Evolutionary conservation across 2,329 filamentous ascomycete species (phyloP).

Genomic region (Golovinomyces cichoracearum): DNA sequence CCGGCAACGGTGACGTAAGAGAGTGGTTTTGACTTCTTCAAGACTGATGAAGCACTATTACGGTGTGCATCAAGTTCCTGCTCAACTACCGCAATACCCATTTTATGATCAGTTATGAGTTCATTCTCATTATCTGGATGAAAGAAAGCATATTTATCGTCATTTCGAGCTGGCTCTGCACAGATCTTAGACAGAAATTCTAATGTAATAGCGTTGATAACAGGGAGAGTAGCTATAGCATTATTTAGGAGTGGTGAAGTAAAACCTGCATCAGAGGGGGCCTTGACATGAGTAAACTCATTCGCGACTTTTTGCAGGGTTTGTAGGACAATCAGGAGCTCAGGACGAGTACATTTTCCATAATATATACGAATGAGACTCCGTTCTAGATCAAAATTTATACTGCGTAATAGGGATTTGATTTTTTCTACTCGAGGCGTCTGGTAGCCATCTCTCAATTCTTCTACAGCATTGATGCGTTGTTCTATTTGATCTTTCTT

Average conservation of each 20-base stretch:
- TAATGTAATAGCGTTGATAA: slow-evolving; percentile 46
- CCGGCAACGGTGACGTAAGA: slow-evolving; percentile 64
- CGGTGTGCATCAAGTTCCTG: slow-evolving; percentile 64
- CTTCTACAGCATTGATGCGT: slow-evolving; percentile 61
- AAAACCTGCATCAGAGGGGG: slow-evolving; percentile 44
- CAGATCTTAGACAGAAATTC: slow-evolving; percentile 68
- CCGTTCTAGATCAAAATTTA: slow-evolving; percentile 66
- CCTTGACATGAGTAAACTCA: slow-evolving; percentile 44
- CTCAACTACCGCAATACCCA: slow-evolving; percentile 77
- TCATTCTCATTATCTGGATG: slow-evolving; percentile 68
- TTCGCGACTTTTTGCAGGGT: slow-evolving; percentile 57
- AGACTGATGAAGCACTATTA: slow-evolving; percentile 38
- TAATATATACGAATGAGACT: slow-evolving; percentile 92
- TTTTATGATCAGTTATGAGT: slow-evolving; percentile 64
- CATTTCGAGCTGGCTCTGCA: slow-evolving; percentile 48
- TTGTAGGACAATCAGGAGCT: slow-evolving; percentile 64
- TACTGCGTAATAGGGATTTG: slow-evolving; percentile 40
- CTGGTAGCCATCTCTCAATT: slow-evolving; percentile 45
- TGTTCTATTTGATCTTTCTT: slow-evolving; percentile 50
- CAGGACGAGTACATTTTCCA: slow-evolving; percentile 73
- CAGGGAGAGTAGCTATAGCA: slow-evolving; percentile 49
- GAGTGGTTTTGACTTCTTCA: slow-evolving; percentile 43
- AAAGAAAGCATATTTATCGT: slow-evolving; percentile 92
- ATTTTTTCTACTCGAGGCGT: slow-evolving; percentile 46
- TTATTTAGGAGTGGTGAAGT: slow-evolving; percentile 39